Base-by-base conservation (phyloP, 805 yeast species). In the Saturnispora quitensis region DNA sequence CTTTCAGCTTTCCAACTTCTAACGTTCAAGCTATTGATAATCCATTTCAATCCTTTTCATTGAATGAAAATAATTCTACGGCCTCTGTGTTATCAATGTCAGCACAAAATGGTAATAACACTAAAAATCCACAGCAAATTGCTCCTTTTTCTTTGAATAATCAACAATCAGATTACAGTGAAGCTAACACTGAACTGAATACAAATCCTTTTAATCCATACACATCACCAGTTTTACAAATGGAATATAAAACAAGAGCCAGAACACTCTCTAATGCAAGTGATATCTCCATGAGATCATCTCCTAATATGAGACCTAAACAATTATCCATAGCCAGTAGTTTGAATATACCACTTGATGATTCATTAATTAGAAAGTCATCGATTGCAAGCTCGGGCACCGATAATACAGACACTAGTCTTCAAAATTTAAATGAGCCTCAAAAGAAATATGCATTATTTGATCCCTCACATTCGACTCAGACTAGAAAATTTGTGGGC, bases 401-500 rank as follows among this genome's bases (percentile, higher is more conserved):
- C 9, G 56, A 54, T 28, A 25, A 47, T 0, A 25, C 40, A 8
- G 34, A n/a, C 9, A 17, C 3, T 17, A 33, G 33, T n/a, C 12
- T 52, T 5, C 22, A 18, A 5, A 46, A 44, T 9, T 53, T 40
- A 12, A 51, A 58, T 2, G 67, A 61, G 36, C 56, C 60, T 4
- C 62, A 73, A 1, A 73, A 74, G 43, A 48, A 44, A 52, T 76
- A 76, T 55, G 89, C 89, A 0, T 72, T 90, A 43, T 88, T 82
- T 63, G 89, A 89, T 64, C 95, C 96, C 0, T 53, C 55, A 7
- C 53, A 57, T 17, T 59, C 67, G 5, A 73, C 76, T 1, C 79
- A 77, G 49, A 71, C 74, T 25, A 78, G 81, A 59, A 78, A 76
- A 55, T 90, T 91, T 60, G 96, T 89, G 33, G 99, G 99, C 0